phyloP scores from a whole-genome alignment of 2,329 filamentous ascomycete species.

The Fusarium longipes region DNA sequence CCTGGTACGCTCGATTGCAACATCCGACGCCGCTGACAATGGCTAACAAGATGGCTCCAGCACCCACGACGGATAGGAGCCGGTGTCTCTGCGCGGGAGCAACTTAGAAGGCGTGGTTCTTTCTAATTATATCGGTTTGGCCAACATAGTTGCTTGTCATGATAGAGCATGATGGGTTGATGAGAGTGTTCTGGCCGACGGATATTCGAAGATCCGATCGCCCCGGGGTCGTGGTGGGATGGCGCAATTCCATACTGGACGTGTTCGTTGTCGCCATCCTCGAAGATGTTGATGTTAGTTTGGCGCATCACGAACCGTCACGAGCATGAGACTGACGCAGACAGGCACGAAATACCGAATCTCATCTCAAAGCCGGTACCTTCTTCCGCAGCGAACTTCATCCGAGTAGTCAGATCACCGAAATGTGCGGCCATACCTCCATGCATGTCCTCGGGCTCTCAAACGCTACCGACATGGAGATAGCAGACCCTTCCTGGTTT shows the following conservation, averaged over 20 bases:
- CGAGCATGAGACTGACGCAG: slow-evolving; percentile 41
- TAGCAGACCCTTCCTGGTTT: slow-evolving; percentile 75
- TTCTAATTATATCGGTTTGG: slow-evolving; percentile 69
- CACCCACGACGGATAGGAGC: slow-evolving; percentile 82
- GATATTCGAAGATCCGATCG: slow-evolving; percentile 78
- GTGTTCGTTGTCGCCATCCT: slow-evolving; percentile 90
- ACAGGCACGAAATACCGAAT: slow-evolving; percentile 83
- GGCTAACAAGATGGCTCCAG: slow-evolving; percentile 57
- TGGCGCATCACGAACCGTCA: background rate
- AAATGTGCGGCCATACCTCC: slow-evolving; percentile 82
- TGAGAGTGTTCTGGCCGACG: slow-evolving; percentile 98
- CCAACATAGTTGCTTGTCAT: slow-evolving; percentile 61
- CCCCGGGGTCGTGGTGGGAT: slow-evolving; percentile 91
- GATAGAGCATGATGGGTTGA: slow-evolving; percentile 84
- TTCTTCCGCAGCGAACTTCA: slow-evolving; percentile 86
- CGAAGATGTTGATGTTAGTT: slow-evolving; percentile 86
- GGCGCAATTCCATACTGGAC: slow-evolving; percentile 92
- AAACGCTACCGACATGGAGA: slow-evolving; percentile 68
- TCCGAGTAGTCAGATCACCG: slow-evolving; percentile 81
- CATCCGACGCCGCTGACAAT: slow-evolving; percentile 34
- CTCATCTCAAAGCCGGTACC: slow-evolving; percentile 84
- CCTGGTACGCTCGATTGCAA: slow-evolving; percentile 68
- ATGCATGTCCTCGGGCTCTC: slow-evolving; percentile 89
- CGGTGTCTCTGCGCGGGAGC: slow-evolving; percentile 93
- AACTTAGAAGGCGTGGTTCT: slow-evolving; percentile 91